Base-by-base conservation (phyloP, 2,329 filamentous ascomycete species). In the Blastomyces silverae region DNA sequence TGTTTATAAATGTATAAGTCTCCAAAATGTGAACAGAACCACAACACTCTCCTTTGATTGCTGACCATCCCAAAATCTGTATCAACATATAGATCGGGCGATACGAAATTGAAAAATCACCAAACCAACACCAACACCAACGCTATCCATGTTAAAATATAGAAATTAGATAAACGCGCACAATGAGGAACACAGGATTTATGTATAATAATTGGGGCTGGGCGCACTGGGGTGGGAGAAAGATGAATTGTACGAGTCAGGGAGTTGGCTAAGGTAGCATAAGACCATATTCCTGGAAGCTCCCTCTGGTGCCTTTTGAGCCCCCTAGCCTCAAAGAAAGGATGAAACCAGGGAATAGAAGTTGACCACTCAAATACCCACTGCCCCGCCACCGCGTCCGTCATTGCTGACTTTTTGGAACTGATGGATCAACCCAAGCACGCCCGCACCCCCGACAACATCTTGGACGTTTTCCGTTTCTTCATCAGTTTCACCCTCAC, bases 401-500 rank as follows among this genome's bases (percentile, higher is more conserved):
- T 77, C 75, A 56, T 74, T 74, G 59, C 75, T 76, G 48, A 84
- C 85, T 74, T 84, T 86, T 67, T 87, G 85, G 70, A 89, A 89
- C 71, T 89, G 85, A 72, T 87, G 84, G 64, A 89, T 79, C 69
- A 89, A 74, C 10, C 87, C 87, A 65, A 89, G 74, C 5, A 89
- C 86, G 1, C 87, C 87, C 1, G 80, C 81, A 4, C 81, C 81
- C 0, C 77, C 78, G 37, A 75, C 75, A 39, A 80, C 73, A 10
- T 75, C 77, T 22, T 82, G 79, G 8, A 82, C 79, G 62, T 80
- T 79, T 39, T 81, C 80, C 10, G 76, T 77, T 20, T 80, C 80
- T 4, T 82, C 82, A 3, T 75, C 79, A 28, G 78, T 80, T 28
- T 79, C 76, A 3, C 72, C 72, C 50, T 75, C 70, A 65, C 71